A percentile compares a stretch with the other conserved stretches of the same genome.
Evolutionary conservation across 1,284 basidiomycete genomes (phyloP).

Genomic region (Ceratobasidium sp.): DNA sequence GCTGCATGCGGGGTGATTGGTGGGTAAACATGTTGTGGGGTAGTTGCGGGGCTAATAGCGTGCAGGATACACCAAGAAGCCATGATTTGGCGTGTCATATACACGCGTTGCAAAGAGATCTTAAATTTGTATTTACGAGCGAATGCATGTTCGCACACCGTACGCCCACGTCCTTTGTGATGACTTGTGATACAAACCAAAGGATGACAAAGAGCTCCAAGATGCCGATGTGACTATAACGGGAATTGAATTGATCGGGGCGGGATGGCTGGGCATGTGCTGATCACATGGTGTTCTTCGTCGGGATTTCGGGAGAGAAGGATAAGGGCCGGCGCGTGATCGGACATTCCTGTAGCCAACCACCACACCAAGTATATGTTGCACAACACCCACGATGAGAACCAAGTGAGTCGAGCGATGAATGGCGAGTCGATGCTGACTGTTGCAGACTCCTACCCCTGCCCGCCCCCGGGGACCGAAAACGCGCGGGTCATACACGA

Average conservation of each 20-base stretch:
- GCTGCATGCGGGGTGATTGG: slow-evolving; percentile 79
- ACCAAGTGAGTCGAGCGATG: neutral
- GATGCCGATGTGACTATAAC: too few species aligned
- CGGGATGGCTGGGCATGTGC: slow-evolving; percentile 10
- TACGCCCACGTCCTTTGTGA: too few species aligned
- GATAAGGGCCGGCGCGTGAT: slow-evolving; percentile 3
- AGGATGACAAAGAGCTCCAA: too few species aligned
- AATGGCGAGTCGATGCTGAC: neutral
- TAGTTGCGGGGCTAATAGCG: too few species aligned
- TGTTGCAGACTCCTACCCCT: slow-evolving; percentile 24
- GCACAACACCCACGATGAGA: slow-evolving; percentile 17
- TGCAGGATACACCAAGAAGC: too few species aligned
- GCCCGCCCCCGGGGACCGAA: slow-evolving; percentile 5
- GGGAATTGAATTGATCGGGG: neutral
- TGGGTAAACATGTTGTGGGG: too few species aligned
- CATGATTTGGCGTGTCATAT: too few species aligned
- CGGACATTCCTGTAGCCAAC: neutral
- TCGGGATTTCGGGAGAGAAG: slow-evolving; percentile 35
- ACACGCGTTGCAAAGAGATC: too few species aligned
- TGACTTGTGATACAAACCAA: too few species aligned
- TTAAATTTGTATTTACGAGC: too few species aligned
- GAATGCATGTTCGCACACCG: too few species aligned
- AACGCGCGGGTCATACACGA: slow-evolving; percentile 17
- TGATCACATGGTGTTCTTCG: slow-evolving; percentile 27
- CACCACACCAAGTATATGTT: slow-evolving; percentile 22